phyloP scores from a whole-genome alignment of 2,329 filamentous ascomycete genomes.

The Zopfia rhizophila region DNA sequence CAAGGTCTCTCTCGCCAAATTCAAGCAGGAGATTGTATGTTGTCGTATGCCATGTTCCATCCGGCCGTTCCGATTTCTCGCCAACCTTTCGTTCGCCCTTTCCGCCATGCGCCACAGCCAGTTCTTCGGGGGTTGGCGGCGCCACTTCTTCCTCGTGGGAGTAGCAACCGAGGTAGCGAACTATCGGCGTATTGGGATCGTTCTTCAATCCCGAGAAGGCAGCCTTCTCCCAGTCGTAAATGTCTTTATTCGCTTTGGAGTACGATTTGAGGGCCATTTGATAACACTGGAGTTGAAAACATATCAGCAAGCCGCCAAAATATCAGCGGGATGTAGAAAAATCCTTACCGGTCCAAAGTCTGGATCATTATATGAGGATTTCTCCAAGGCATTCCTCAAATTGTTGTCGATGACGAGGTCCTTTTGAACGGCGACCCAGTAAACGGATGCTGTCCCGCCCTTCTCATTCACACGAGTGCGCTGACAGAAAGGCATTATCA shows the following conservation, averaged over 20 bases:
- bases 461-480: slow-evolving; percentile 32
- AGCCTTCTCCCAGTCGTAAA: slow-evolving; percentile 40
- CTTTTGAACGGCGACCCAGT: slow-evolving; percentile 28
- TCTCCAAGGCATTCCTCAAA: slow-evolving; percentile 14
- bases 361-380: slow-evolving; percentile 16
- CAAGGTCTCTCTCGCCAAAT: slow-evolving; percentile 48
- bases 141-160: slow-evolving; percentile 18
- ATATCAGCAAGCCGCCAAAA: background rate
- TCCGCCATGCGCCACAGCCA: too few species aligned
- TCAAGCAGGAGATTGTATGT: slow-evolving; percentile 51
- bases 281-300: slow-evolving; percentile 26
- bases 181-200: slow-evolving; percentile 31
- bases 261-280: slow-evolving; percentile 45
- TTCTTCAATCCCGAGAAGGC: slow-evolving; percentile 39
- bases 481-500: slow-evolving; percentile 34
- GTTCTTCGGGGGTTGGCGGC: slow-evolving; percentile 2
- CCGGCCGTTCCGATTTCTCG: too few species aligned
- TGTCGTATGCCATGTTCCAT: too few species aligned
- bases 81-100: too few species aligned
- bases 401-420: slow-evolving; percentile 24
- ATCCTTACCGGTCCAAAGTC: slow-evolving; percentile 23
- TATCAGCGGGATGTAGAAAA: background rate
- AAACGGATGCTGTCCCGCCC: slow-evolving; percentile 41
- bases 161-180: slow-evolving; percentile 45
- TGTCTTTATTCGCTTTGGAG: slow-evolving; percentile 12